A percentile compares a stretch with the other conserved stretches of the same genome.
Evolutionary conservation across 805 yeast genomes (phyloP).

Genomic region (Yamadazyma olivae): DNA sequence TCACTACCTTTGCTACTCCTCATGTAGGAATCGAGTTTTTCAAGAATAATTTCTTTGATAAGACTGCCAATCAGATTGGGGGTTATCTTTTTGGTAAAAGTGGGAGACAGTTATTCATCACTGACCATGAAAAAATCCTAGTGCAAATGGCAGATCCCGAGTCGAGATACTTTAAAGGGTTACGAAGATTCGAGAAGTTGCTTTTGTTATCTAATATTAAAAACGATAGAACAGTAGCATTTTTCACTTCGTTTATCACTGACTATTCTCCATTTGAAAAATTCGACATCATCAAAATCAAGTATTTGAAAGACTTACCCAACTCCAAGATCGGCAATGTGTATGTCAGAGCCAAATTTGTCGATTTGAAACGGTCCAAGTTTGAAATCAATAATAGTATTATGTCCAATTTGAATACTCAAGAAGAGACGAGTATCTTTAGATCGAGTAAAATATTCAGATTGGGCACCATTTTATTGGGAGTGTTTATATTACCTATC

Average conservation of each 20-base stretch:
- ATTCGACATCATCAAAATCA: constrained; percentile 39
- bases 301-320: constrained; percentile 47
- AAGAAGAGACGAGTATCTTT: constrained; percentile 37
- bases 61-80: constrained; percentile 30
- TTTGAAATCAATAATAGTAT: constrained; percentile 9
- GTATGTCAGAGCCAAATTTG: constrained; percentile 44
- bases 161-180: constrained; percentile 50
- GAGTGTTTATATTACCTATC: constrained; percentile 37
- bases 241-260: constrained; percentile 77
- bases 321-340: constrained; percentile 34
- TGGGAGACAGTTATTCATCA: constrained; percentile 32
- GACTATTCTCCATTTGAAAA: constrained; percentile 69
- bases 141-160: constrained; percentile 51
- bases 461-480: constrained; percentile 18
- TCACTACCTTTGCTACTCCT: constrained; percentile 43
- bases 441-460: constrained; percentile 25
- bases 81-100: constrained; percentile 33
- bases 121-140: constrained; percentile 44
- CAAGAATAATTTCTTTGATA: constrained; percentile 29
- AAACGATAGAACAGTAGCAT: constrained; percentile 85
- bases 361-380: constrained; percentile 44
- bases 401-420: constrained; percentile 16
- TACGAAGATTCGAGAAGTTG: constrained; percentile 54
- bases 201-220: constrained; percentile 68
- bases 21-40: constrained; percentile 42